Evolutionary conservation across 192 early-diverging fungal genomes (phyloP).

Genomic region (Piromyces sp.): DNA sequence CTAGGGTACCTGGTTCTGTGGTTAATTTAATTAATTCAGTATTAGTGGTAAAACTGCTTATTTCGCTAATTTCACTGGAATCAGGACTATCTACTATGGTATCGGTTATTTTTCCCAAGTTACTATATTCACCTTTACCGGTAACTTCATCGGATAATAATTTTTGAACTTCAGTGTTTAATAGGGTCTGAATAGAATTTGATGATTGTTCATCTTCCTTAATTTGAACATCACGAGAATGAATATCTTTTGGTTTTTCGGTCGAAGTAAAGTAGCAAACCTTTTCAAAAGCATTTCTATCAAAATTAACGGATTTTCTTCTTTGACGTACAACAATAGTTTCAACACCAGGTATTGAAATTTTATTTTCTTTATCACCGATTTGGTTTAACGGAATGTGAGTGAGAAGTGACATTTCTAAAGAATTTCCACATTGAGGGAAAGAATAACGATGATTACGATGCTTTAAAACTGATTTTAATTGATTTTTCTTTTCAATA

Average conservation of each 20-base stretch:
- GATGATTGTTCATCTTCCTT: background rate
- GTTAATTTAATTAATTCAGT: background rate
- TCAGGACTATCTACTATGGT: too few species aligned
- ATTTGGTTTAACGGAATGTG: background rate
- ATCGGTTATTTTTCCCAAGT: background rate
- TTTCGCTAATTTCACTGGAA: background rate
- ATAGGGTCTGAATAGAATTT: background rate
- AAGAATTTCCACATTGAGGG: background rate
- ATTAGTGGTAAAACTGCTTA: background rate
- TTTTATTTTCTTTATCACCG: background rate
- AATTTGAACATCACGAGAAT: background rate
- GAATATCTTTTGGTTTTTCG: background rate
- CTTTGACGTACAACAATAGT: background rate
- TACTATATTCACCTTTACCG: background rate
- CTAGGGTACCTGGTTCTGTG: background rate
- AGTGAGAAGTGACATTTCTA: background rate
- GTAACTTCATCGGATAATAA: background rate
- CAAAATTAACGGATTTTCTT: background rate
- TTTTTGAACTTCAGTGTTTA: background rate
- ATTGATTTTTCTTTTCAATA: background rate
- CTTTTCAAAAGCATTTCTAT: background rate
- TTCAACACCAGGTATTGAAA: background rate
- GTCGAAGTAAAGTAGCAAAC: background rate
- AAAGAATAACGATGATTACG: background rate
- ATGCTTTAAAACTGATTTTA: background rate